Conservation (phyloP, 805 yeast species). For the Ogataea thermomethanolica region DNA sequence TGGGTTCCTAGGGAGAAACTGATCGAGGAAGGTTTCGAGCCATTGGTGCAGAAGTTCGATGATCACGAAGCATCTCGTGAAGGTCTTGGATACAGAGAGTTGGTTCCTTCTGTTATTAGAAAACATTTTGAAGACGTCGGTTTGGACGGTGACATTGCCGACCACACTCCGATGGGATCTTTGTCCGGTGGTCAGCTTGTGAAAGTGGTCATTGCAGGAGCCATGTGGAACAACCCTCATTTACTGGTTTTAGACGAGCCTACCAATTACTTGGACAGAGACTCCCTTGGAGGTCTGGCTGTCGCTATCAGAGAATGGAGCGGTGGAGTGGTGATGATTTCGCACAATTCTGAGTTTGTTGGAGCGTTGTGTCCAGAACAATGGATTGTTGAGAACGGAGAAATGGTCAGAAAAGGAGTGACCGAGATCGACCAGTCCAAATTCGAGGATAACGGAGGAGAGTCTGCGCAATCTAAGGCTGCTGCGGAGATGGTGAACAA, state of each 20-base stretch:
- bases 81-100: constrained; percentile 96
- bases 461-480: constrained; percentile 41
- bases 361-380: constrained; percentile 98
- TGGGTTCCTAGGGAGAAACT: constrained; percentile 87
- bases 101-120: constrained; percentile 86
- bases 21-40: constrained; percentile 80
- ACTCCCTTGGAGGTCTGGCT: constrained; percentile 95
- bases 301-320: constrained; percentile 97
- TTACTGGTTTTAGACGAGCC: constrained; percentile 96
- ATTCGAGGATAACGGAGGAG: constrained; percentile 75
- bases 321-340: constrained; percentile 98
- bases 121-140: constrained; percentile 98
- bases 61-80: constrained; percentile 99
- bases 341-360: constrained; percentile 95
- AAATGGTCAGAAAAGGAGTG: constrained; percentile 78
- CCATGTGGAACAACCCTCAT: constrained; percentile 99
- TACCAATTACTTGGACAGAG: constrained; percentile 96
- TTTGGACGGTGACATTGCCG: constrained; percentile 96
- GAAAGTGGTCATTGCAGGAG: constrained; percentile 98
- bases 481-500: constrained; percentile 44
- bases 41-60: constrained; percentile 89
- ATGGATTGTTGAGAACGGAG: constrained; percentile 95
- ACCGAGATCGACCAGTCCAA: constrained; percentile 70
- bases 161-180: constrained; percentile 95
- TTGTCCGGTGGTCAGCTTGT: constrained; percentile 98